A percentile compares a stretch with the other conserved stretches of the same genome.
phyloP scores from a whole-genome alignment of 2,329 filamentous ascomycete species.

The Penicillium sp. region DNA sequence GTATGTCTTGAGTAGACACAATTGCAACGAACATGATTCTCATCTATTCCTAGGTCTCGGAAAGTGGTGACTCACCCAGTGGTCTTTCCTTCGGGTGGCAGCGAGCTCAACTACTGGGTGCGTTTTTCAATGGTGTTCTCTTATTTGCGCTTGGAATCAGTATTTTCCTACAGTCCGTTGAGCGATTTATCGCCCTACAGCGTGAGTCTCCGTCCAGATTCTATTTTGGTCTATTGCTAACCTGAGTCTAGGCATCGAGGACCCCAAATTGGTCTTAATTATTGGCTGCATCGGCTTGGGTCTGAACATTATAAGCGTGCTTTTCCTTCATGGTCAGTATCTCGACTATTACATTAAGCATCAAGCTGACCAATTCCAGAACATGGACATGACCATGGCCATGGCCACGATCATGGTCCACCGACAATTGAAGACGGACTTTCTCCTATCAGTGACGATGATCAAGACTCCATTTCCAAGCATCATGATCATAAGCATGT shows the following conservation, averaged over 20 bases:
- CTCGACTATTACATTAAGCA: neutral
- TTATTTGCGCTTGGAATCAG: conserved; percentile 70
- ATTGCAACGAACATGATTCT: neutral
- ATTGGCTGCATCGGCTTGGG: conserved; percentile 67
- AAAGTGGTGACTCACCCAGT: conserved; percentile 58
- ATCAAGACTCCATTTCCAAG: conserved; percentile 15
- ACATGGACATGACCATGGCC: conserved; percentile 17
- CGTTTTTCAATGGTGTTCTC: conserved; percentile 80
- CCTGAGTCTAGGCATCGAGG: conserved; percentile 55
- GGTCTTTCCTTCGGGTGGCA: conserved; percentile 75
- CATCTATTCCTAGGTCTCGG: conserved; percentile 50
- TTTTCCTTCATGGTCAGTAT: conserved; percentile 62
- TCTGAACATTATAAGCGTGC: conserved; percentile 66
- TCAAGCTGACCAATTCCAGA: conserved; percentile 11
- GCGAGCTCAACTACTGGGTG: conserved; percentile 69
- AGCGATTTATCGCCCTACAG: conserved; percentile 50
- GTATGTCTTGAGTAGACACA: conserved; percentile 41
- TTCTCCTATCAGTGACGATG: conserved; percentile 7
- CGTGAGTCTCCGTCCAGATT: conserved; percentile 18
- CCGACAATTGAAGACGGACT: conserved; percentile 12
- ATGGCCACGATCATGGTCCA: conserved; percentile 14
- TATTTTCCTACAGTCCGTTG: conserved; percentile 71
- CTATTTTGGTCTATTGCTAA: conserved; percentile 5
- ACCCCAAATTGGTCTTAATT: conserved; percentile 67
- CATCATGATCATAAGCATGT: conserved; percentile 29